Conservation (phyloP, 208 protist genomes). For the Novymonas esmeraldas region DNA sequence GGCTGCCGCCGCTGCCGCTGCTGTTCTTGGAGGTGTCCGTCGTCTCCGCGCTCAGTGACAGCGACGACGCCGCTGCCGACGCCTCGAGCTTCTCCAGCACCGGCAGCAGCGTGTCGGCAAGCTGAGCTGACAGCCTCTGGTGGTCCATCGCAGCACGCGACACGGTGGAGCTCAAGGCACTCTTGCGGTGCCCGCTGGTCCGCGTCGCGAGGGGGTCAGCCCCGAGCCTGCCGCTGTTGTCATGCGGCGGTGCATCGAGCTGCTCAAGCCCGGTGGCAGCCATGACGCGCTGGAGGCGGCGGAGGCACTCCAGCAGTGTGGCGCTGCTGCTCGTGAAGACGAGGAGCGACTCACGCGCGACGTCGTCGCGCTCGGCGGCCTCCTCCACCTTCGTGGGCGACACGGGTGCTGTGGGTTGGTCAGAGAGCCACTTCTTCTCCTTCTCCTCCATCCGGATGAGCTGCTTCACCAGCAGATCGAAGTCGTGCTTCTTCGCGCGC, state of each 20-base stretch:
- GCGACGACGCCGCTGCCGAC: background rate
- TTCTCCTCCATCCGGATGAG: slow-evolving; percentile 50
- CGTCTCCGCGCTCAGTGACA: too few species aligned
- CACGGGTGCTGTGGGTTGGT: background rate
- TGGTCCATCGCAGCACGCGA: slow-evolving; percentile 30
- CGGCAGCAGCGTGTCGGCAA: slow-evolving; percentile 17
- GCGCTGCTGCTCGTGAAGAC: slow-evolving; percentile 32
- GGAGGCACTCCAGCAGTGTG: slow-evolving; percentile 32
- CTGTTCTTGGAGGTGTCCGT: too few species aligned
- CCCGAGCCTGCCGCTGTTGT: background rate
- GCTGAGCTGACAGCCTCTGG: slow-evolving; percentile 25
- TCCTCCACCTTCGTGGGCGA: slow-evolving; percentile 3
- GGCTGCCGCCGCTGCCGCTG: background rate
- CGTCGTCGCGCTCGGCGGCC: slow-evolving; percentile 19
- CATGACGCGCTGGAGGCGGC: slow-evolving; percentile 18
- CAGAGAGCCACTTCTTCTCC: slow-evolving; percentile 31
- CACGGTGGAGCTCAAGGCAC: slow-evolving; percentile 21
- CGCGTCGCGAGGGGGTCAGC: slow-evolving; percentile 4
- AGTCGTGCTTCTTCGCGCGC: slow-evolving; percentile 63
- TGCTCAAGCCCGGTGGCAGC: slow-evolving; percentile 3
- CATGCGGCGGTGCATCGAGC: background rate
- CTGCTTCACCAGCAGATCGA: slow-evolving; percentile 53
- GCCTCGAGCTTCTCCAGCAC: slow-evolving; percentile 18
- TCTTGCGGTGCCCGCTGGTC: slow-evolving; percentile 27
- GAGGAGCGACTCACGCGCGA: slow-evolving; percentile 20